Conservation (phyloP, 1,139 yeast genomes). For the Debaryomyces sp. region DNA sequence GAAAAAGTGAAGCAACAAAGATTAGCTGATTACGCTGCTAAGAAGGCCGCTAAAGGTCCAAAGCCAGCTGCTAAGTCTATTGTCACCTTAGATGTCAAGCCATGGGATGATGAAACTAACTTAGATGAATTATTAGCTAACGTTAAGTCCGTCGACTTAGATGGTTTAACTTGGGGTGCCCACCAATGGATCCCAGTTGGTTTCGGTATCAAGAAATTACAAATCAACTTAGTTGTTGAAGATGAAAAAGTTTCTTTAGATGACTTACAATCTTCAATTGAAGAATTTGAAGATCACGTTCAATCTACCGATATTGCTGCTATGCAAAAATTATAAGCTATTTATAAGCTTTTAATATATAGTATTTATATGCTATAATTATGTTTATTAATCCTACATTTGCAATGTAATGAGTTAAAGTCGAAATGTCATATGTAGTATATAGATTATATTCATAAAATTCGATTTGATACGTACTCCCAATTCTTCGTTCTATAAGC, state of each 20-base stretch:
- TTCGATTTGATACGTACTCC: not conserved
- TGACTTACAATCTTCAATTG: constrained; percentile 81
- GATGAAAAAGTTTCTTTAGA: constrained; percentile 94
- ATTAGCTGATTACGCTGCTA: constrained; percentile 96
- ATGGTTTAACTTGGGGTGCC: constrained; percentile 99
- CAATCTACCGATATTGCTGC: constrained; percentile 99
- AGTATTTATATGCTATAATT: constrained; percentile 3
- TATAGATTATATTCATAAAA: not conserved
- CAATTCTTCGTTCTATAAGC: not conserved
- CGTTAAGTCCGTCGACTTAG: constrained; percentile 82
- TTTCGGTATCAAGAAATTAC: constrained; percentile 99
- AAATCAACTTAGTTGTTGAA: constrained; percentile 97
- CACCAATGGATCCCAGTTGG: constrained; percentile 96
- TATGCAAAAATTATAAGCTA: constrained; percentile 88
- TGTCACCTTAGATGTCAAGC: constrained; percentile 96
- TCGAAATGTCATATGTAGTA: not conserved
- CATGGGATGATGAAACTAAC: constrained; percentile 99
- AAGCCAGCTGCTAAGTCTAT: constrained; percentile 98
- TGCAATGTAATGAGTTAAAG: constrained; percentile 1
- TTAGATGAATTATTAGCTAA: constrained; percentile 83
- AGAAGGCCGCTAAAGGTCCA: constrained; percentile 96
- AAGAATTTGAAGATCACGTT: constrained; percentile 98
- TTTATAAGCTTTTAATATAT: constrained; percentile 2
- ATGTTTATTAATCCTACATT: constrained; percentile 6
- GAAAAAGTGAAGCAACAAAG: constrained; percentile 96